Conservation (phyloP, 495 filamentous ascomycete genomes). For the Rostrohypoxylon terebratum region DNA sequence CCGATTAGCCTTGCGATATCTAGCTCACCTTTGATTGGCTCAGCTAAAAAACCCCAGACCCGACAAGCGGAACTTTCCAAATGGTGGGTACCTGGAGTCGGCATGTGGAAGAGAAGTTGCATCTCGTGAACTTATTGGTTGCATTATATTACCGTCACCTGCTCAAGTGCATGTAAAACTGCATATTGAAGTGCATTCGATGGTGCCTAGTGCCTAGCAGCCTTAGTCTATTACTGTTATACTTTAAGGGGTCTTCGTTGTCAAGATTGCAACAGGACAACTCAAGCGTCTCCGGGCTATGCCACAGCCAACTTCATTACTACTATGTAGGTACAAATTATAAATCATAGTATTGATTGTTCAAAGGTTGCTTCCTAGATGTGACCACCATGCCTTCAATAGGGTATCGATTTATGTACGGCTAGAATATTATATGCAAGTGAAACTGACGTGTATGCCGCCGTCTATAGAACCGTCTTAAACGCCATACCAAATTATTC, state of each 20-base stretch:
- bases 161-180: constrained; percentile 1
- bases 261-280: not conserved
- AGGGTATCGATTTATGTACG: not conserved
- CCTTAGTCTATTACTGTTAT: not conserved
- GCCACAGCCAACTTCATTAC: not conserved
- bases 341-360: constrained; percentile 2
- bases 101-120: constrained; percentile 11
- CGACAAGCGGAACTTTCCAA: constrained; percentile 28
- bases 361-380: not conserved
- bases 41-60: constrained; percentile 29
- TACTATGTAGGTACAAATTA: constrained; percentile 1
- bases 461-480: constrained; percentile 27
- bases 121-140: constrained; percentile 23
- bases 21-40: constrained; percentile 26
- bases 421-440: constrained; percentile 8
- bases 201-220: not conserved
- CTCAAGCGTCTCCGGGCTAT: not conserved
- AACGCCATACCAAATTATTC: constrained; percentile 20
- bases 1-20: constrained; percentile 37
- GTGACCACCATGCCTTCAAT: not conserved
- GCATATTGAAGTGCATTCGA: constrained; percentile 5
- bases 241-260: not conserved
- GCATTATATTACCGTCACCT: constrained; percentile 16
- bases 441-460: constrained; percentile 17
- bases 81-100: constrained; percentile 15